Conservation (phyloP, 148 eudicot genomes). For the Cornus kousa region DNA sequence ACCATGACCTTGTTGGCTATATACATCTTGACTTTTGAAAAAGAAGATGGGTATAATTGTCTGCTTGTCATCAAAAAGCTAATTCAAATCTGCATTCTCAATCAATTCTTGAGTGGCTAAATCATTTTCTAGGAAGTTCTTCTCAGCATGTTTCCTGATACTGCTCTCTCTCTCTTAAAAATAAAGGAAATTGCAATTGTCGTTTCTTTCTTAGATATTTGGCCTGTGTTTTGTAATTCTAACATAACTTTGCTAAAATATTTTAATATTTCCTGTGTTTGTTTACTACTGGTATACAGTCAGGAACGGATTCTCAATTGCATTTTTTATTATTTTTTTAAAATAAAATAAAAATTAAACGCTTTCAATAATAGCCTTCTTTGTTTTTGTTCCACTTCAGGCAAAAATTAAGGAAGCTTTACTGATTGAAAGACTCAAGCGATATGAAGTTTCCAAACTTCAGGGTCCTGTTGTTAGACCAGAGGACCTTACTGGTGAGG, state of each 20-base stretch:
- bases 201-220: background rate
- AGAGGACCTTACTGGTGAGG: conserved; percentile 74
- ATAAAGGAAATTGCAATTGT: background rate
- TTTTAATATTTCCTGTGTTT: too few relatives aligned
- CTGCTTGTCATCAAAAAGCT: background rate
- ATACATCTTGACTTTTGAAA: background rate
- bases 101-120: background rate
- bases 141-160: background rate
- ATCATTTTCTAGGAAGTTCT: background rate
- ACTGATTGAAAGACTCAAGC: conserved; percentile 75
- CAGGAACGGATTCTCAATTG: background rate
- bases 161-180: background rate
- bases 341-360: too few relatives aligned
- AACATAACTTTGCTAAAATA: background rate
- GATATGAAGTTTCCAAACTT: conserved; percentile 71
- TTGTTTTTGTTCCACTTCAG: conserved; percentile 33
- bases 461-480: conserved; percentile 82
- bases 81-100: background rate
- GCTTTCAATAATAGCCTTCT: background rate
- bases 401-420: conserved; percentile 78
- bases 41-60: background rate
- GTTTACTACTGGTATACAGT: too few relatives aligned
- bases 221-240: background rate
- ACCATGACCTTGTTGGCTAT: background rate
- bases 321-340: background rate